Evolutionary conservation across 306 rosid genomes (phyloP).

Genomic region (Cucurbita pepo): DNA sequence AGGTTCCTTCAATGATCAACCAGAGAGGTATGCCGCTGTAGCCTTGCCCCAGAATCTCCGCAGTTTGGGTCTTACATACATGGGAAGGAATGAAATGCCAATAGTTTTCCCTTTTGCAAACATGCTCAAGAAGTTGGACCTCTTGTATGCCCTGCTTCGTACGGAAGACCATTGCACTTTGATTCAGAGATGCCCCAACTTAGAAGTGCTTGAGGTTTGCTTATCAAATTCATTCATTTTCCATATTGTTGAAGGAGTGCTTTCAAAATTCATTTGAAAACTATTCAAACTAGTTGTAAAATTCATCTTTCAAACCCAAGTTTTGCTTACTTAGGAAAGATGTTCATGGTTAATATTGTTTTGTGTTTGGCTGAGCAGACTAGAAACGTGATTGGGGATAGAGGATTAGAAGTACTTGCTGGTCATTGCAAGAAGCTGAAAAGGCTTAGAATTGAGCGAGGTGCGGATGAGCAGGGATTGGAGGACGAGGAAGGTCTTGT

Average conservation of each 20-base stretch:
- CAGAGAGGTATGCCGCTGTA: conserved; percentile 35
- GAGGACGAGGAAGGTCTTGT: conserved; percentile 85
- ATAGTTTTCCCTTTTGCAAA: conserved; percentile 58
- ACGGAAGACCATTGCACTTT: conserved; percentile 80
- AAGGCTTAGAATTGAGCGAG: conserved; percentile 84
- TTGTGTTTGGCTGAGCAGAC: conserved; percentile 32
- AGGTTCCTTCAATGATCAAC: conserved; percentile 45
- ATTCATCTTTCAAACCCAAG: too few relatives aligned
- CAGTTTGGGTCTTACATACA: conserved; percentile 60
- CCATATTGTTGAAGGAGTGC: not conserved
- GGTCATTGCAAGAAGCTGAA: conserved; percentile 54
- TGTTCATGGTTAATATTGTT: not conserved
- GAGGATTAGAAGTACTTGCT: conserved; percentile 85
- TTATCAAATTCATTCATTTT: not conserved
- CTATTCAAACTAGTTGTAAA: too few relatives aligned
- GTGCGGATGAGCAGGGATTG: conserved; percentile 82
- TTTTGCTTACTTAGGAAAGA: too few relatives aligned
- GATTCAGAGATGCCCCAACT: conserved; percentile 77
- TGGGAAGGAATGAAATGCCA: conserved; percentile 67
- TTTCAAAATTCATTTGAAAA: too few relatives aligned
- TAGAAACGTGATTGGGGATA: conserved; percentile 89
- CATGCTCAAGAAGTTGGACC: conserved; percentile 64
- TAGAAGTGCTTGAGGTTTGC: conserved; percentile 74
- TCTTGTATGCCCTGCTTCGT: conserved; percentile 68
- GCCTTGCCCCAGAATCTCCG: conserved; percentile 45